Evolutionary conservation across 2,329 filamentous ascomycete species (phyloP).

Genomic region (Xylariaceae sp.): DNA sequence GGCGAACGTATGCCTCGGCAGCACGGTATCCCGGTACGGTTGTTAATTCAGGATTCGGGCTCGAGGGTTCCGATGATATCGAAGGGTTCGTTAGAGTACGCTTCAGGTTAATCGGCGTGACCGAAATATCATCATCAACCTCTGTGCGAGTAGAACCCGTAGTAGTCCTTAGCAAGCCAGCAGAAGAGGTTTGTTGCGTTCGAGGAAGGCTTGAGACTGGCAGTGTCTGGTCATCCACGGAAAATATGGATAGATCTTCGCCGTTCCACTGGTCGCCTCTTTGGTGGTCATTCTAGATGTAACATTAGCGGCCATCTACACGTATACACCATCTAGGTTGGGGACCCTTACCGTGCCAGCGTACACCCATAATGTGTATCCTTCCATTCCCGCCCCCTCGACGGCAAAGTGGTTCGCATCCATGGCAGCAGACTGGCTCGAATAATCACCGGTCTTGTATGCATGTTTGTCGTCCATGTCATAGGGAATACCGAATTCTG

Average conservation of each 20-base stretch:
- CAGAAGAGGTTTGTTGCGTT: slow-evolving; percentile 51
- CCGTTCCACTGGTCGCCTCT: slow-evolving; percentile 97
- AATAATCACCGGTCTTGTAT: slow-evolving; percentile 94
- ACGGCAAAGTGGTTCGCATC: slow-evolving; percentile 96
- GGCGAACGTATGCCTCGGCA: slow-evolving; percentile 90
- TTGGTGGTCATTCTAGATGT: slow-evolving; percentile 76
- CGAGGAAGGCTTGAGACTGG: slow-evolving; percentile 59
- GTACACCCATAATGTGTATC: slow-evolving; percentile 91
- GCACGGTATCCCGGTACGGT: slow-evolving; percentile 79
- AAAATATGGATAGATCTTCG: slow-evolving; percentile 92
- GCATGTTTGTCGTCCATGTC: slow-evolving; percentile 98
- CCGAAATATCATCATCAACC: slow-evolving; percentile 59
- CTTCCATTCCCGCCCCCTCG: slow-evolving; percentile 82
- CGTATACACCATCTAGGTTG: slow-evolving; percentile 28
- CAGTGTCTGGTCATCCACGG: slow-evolving; percentile 76
- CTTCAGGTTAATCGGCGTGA: slow-evolving; percentile 80
- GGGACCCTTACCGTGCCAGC: slow-evolving; percentile 64
- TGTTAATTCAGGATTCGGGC: slow-evolving; percentile 63
- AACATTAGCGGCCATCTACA: not conserved
- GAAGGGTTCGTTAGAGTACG: slow-evolving; percentile 72
- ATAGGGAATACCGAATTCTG: slow-evolving; percentile 96
- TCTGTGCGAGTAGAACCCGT: slow-evolving; percentile 47
- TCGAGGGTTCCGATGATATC: slow-evolving; percentile 64
- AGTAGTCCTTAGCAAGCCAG: slow-evolving; percentile 52
- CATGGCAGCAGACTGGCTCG: slow-evolving; percentile 88